Percentiles rank a stretch among this genome's conserved stretches.
phyloP scores from a whole-genome alignment of 139 green algal species.

The Coelastrella sp. region DNA sequence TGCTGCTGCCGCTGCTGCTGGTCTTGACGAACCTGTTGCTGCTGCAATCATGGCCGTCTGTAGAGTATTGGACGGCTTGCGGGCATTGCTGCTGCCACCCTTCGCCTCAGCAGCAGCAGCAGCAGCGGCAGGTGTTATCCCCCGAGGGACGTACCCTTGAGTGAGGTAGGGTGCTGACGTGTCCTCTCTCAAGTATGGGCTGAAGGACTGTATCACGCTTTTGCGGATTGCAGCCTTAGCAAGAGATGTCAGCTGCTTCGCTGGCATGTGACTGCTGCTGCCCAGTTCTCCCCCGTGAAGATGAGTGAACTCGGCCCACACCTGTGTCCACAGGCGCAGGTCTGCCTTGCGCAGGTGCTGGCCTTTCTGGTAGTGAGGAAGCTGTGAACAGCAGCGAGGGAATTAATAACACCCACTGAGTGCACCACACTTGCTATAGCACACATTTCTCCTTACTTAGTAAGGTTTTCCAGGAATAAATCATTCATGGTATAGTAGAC shows the following conservation, averaged over 20 bases:
- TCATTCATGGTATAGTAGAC: too few species aligned
- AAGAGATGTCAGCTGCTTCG: slow-evolving; percentile 3
- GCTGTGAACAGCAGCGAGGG: neutral
- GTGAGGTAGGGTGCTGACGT: neutral
- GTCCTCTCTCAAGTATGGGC: neutral
- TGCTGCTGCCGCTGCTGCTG: too few species aligned
- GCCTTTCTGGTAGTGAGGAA: slow-evolving; percentile 41
- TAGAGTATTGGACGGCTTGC: neutral
- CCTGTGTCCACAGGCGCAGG: slow-evolving; percentile 14
- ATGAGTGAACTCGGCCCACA: slow-evolving; percentile 15
- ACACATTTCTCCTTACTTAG: too few species aligned
- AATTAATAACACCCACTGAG: neutral
- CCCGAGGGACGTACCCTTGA: neutral
- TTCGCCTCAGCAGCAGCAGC: slow-evolving; percentile 19
- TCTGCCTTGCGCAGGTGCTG: slow-evolving; percentile 47
- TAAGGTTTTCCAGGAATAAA: too few species aligned
- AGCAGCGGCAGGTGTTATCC: neutral
- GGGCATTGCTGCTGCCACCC: neutral
- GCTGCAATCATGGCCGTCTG: neutral
- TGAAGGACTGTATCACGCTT: slow-evolving; percentile 22
- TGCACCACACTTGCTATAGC: neutral
- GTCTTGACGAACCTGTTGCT: neutral
- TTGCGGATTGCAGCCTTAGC: slow-evolving; percentile 18
- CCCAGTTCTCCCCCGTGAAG: neutral
- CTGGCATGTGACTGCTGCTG: neutral